Evolutionary conservation across 2,329 filamentous ascomycete genomes (phyloP), one percentile per base, ranked within the genome.

Genomic region (Aureobasidium sp.): DNA sequence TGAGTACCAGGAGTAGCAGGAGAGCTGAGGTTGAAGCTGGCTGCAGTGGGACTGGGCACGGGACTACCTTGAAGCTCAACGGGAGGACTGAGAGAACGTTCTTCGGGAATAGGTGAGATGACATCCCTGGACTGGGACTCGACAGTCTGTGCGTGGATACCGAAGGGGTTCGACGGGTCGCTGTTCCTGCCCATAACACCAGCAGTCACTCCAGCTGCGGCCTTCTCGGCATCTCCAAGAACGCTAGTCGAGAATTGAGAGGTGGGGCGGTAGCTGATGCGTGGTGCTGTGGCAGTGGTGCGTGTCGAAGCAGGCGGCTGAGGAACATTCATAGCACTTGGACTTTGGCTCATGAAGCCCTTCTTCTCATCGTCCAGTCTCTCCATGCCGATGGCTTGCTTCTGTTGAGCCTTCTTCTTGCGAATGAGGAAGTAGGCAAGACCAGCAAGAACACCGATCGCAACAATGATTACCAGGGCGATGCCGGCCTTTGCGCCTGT

Each of bases 211-310:
- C 63, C 66, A 10, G 66, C 67, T 55, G 62, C 73, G 72, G 63
- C 69, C 72, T 74, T 76, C 64, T 72, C 70, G 63, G 76, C 72
- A 30, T 73, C 73, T 63, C 72, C 77, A 52, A 62, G 63, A 65
- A 89, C 81, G 69, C 84, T 86, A 5, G 90, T 89, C 44, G 90
- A 81, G 75, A 96, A 92, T 69, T 94, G 86, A 45, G 90, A 93
- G 53, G 94, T 83, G 3, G 91, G 91, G 54, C 91, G 87, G 59
- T 96, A 81, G 70, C 90, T 95, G 64, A 97, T 81, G 65, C 87
- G 87, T 16, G 91, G 91, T 48, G 91, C 86, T 37, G 78, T 82
- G 34, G 80, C 78, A 65, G 73, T 76, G 65, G 77, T 81, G 66
- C 72, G 77, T 47, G 68, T 62, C 48, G 69, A 72, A 50, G 71